phyloP scores from a whole-genome alignment of 805 yeast species.

The Lipomyces yamadae region DNA sequence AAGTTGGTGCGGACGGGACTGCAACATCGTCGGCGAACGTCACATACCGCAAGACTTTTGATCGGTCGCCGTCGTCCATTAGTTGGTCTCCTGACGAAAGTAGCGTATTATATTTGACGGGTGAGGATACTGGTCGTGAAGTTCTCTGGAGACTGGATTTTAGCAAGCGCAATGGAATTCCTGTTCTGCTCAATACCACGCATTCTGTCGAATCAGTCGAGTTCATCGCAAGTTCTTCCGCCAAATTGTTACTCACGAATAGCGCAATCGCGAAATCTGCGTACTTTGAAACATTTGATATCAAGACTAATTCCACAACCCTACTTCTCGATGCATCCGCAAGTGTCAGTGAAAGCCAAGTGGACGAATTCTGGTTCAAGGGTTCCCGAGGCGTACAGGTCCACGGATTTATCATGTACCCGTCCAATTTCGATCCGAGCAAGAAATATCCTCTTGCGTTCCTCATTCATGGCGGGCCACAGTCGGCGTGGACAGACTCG shows the following conservation, averaged over 20 bases:
- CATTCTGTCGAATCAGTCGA: conserved; percentile 28
- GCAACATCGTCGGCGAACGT: conserved; percentile 13
- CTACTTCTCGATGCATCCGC: conserved; percentile 28
- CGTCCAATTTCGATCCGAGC: conserved; percentile 32
- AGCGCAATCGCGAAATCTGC: conserved; percentile 31
- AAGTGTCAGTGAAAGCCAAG: conserved; percentile 22
- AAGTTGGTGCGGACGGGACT: conserved; percentile 26
- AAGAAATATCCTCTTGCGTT: conserved; percentile 40
- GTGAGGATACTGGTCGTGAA: conserved; percentile 32
- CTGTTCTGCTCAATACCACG: conserved; percentile 25
- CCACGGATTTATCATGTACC: conserved; percentile 39
- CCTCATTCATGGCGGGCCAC: conserved; percentile 43
- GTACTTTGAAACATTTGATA: conserved; percentile 29
- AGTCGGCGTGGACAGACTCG: conserved; percentile 39
- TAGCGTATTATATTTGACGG: conserved; percentile 24
- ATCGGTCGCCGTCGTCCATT: conserved; percentile 35
- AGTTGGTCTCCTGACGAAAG: conserved; percentile 29
- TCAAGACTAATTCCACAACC: conserved; percentile 11
- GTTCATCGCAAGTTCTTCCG: conserved; percentile 20
- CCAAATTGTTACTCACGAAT: conserved; percentile 21
- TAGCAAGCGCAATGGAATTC: conserved; percentile 5
- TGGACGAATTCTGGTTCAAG: conserved; percentile 40
- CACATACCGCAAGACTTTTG: conserved; percentile 27
- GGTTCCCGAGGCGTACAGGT: conserved; percentile 38
- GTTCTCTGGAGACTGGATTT: conserved; percentile 29